phyloP scores from a whole-genome alignment of 2,329 filamentous ascomycete genomes.

The Exophiala bonariae region DNA sequence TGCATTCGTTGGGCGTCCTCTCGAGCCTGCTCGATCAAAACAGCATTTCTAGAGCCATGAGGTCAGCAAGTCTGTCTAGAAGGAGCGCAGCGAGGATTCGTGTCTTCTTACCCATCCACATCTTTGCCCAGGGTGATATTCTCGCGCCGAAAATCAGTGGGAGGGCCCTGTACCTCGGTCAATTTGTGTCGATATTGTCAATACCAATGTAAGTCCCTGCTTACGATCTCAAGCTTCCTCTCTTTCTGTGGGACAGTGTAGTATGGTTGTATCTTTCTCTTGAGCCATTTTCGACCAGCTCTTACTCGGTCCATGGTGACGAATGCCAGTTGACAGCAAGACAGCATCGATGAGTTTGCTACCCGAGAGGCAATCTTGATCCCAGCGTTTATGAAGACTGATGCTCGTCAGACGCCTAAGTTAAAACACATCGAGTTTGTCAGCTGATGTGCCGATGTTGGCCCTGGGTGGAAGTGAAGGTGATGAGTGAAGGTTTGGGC shows the following conservation, averaged over 20 bases:
- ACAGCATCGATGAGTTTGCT: slow-evolving; percentile 5
- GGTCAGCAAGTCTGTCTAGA: neutral
- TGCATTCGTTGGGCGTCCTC: slow-evolving; percentile 21
- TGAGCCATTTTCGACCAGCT: slow-evolving; percentile 13
- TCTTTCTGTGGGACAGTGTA: slow-evolving; percentile 4
- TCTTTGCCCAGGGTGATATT: slow-evolving; percentile 34
- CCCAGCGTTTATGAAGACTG: neutral
- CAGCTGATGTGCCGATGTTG: too few species aligned
- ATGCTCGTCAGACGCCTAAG: neutral
- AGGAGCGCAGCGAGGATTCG: neutral
- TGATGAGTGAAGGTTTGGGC: too few species aligned
- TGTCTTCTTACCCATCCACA: slow-evolving; percentile 35
- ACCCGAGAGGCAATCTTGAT: neutral
- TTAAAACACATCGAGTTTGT: too few species aligned
- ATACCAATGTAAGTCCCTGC: slow-evolving; percentile 7
- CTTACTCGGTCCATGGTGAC: slow-evolving; percentile 17
- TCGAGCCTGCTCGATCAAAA: slow-evolving; percentile 19
- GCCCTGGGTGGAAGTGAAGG: too few species aligned
- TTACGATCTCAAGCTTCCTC: slow-evolving; percentile 1
- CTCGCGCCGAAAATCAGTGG: slow-evolving; percentile 45
- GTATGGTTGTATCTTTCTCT: slow-evolving; percentile 7
- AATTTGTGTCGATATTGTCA: neutral
- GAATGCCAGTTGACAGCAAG: slow-evolving; percentile 3
- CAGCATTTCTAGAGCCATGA: slow-evolving; percentile 5
- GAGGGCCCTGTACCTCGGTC: slow-evolving; percentile 35